Percentiles rank a stretch among this genome's conserved stretches.
These are phyloP conservation scores for Tetramitus jugosus DNA, from an alignment of 208 protist genomes.

Conservation along the genomic window DNA sequence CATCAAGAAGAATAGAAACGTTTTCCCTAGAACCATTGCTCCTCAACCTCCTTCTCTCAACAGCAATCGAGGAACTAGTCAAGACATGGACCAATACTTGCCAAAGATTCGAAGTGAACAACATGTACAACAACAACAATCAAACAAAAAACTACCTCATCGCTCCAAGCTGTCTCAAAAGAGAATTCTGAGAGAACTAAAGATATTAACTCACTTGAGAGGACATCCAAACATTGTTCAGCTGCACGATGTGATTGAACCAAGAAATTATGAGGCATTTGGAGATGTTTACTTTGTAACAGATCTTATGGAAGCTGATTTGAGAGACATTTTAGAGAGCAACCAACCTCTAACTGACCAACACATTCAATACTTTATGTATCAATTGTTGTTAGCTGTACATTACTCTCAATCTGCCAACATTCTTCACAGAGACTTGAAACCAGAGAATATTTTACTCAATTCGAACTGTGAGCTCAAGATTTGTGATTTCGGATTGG, in stretches of 20 bases:
- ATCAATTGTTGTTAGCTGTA: slow-evolving; percentile 53
- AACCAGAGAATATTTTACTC: slow-evolving; percentile 84
- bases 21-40: slow-evolving; percentile 70
- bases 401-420: slow-evolving; percentile 55
- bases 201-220: slow-evolving; percentile 76
- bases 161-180: slow-evolving; percentile 37
- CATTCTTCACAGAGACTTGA: slow-evolving; percentile 58
- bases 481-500: slow-evolving; percentile 85
- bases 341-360: slow-evolving; percentile 52
- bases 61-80: too few species aligned
- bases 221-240: slow-evolving; percentile 65
- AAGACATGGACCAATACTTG: too few species aligned
- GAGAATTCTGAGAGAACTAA: slow-evolving; percentile 90
- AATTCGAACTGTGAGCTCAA: slow-evolving; percentile 80
- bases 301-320: slow-evolving; percentile 48
- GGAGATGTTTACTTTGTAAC: slow-evolving; percentile 56
- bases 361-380: slow-evolving; percentile 57
- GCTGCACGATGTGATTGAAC: slow-evolving; percentile 26
- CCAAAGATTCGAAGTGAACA: too few species aligned
- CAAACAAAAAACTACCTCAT: neutral
- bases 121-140: neutral
- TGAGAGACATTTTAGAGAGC: neutral
- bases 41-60: too few species aligned
- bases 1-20: slow-evolving; percentile 91
- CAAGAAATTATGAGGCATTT: slow-evolving; percentile 8